Percentiles rank a stretch among this genome's conserved stretches.
These are phyloP conservation scores for Ambrosia hybrid DNA, from an alignment of 140 eudicot genomes.

Conservation along the genomic window DNA sequence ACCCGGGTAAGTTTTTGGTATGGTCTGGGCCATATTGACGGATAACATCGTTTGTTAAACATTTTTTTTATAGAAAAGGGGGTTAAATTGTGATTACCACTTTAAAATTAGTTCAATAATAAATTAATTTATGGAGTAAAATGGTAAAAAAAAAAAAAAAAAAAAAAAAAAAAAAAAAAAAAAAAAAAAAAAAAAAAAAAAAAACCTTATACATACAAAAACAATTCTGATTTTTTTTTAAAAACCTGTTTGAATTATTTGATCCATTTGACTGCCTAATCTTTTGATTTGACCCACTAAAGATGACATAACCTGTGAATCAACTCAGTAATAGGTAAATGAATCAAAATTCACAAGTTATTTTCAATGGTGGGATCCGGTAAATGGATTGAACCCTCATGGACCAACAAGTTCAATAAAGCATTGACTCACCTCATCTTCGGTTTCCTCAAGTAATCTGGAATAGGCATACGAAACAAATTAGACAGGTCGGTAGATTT, in stretches of 20 bases:
- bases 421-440: constrained; percentile 72
- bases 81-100: constrained; percentile 4
- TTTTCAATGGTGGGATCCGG: too few relatives aligned
- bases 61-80: neutral
- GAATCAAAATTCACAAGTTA: neutral
- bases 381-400: neutral
- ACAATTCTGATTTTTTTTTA: neutral
- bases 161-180: too few relatives aligned
- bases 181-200: too few relatives aligned
- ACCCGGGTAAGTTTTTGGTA: neutral
- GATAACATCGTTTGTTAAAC: too few relatives aligned
- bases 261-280: neutral
- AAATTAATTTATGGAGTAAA: neutral
- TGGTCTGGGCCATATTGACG: neutral
- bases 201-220: neutral
- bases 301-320: neutral
- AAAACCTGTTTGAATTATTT: neutral
- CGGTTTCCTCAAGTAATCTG: constrained; percentile 97
- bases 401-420: constrained; percentile 12
- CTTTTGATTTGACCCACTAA: neutral
- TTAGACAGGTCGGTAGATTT: neutral
- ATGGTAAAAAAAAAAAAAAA: too few relatives aligned
- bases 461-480: constrained; percentile 1
- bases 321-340: neutral
- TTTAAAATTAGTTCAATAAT: neutral